Percentiles rank a stretch among this genome's conserved stretches.
Evolutionary conservation across 306 rosid species (phyloP).

Genomic region (Prunus davidiana): DNA sequence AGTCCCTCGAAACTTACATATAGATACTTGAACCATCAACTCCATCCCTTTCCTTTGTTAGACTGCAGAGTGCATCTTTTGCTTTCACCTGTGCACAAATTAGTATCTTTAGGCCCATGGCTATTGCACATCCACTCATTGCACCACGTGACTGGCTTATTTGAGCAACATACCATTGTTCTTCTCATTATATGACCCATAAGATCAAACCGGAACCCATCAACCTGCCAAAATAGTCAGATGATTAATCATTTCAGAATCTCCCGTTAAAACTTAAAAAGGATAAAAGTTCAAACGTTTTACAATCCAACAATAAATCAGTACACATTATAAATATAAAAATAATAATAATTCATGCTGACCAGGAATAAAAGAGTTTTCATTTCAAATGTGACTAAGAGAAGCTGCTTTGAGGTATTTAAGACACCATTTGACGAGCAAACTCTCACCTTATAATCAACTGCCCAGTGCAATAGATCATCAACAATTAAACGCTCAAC

Average conservation of each 20-base stretch:
- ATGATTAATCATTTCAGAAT: not conserved
- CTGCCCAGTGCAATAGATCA: slow-evolving; percentile 91
- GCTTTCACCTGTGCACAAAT: slow-evolving; percentile 64
- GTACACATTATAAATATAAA: not conserved
- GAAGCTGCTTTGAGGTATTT: slow-evolving; percentile 8
- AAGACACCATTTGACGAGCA: slow-evolving; percentile 19
- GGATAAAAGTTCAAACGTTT: slow-evolving; percentile 4
- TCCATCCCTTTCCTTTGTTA: slow-evolving; percentile 66
- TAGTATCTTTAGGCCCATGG: slow-evolving; percentile 13
- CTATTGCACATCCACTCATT: not conserved
- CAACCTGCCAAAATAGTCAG: slow-evolving; percentile 57
- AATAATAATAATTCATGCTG: not conserved
- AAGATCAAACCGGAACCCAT: slow-evolving; percentile 95
- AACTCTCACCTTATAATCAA: slow-evolving; percentile 76
- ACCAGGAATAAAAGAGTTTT: not conserved
- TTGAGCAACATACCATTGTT: slow-evolving; percentile 67
- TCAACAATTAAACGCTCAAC: slow-evolving; percentile 87
- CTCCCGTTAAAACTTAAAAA: not conserved
- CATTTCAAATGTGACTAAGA: slow-evolving; percentile 13
- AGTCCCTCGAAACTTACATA: slow-evolving; percentile 49
- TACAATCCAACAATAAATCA: not conserved
- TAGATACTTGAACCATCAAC: slow-evolving; percentile 89
- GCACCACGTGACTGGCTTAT: not conserved
- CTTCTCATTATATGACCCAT: slow-evolving; percentile 98
- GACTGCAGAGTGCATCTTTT: slow-evolving; percentile 48